A percentile compares a stretch with the other conserved stretches of the same genome.
These are phyloP conservation scores for Rhodomyrtus psidioides DNA, from an alignment of 441 rosid species.

Conservation along the genomic window DNA sequence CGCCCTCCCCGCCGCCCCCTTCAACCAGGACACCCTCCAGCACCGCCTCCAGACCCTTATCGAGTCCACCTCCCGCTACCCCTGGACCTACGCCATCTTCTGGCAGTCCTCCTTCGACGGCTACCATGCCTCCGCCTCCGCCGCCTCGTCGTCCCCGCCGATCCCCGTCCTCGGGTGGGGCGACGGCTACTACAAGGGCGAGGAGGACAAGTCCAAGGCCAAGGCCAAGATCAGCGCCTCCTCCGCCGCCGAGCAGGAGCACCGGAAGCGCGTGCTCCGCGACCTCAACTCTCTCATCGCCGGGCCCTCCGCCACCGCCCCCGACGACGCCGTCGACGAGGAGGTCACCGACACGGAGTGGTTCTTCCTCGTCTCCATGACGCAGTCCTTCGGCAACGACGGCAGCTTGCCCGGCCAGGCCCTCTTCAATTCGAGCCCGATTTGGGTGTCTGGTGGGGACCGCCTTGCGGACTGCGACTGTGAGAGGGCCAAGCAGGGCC, in stretches of 20 bases:
- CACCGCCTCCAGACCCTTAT: constrained; percentile 82
- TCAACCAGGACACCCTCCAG: constrained; percentile 82
- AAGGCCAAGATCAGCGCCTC: constrained; percentile 5
- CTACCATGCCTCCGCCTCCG: constrained; percentile 17
- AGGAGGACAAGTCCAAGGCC: constrained; percentile 51
- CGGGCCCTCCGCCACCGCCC: constrained; percentile 25
- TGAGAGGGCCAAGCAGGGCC: constrained; percentile 73
- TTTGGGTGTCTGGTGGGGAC: constrained; percentile 78
- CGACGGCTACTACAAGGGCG: constrained; percentile 89
- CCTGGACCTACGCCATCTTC: constrained; percentile 94
- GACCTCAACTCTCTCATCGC: constrained; percentile 85
- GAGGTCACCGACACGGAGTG: constrained; percentile 95
- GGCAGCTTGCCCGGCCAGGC: constrained; percentile 77
- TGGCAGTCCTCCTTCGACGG: constrained; percentile 83
- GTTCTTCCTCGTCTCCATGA: constrained; percentile 95
- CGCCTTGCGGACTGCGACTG: constrained; percentile 51
- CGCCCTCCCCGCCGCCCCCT: constrained; percentile 6
- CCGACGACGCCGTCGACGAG: constrained; percentile 76
- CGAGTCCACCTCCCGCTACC: constrained; percentile 53
- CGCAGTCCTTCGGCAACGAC: constrained; percentile 67
- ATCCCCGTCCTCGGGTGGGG: constrained; percentile 67
- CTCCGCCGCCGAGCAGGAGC: constrained; percentile 57
- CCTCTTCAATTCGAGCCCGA: constrained; percentile 35
- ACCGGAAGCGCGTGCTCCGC: constrained; percentile 70
- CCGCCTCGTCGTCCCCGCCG: constrained; percentile 18